Evolutionary conservation across 2,329 filamentous ascomycete genomes (phyloP), one percentile per base, ranked within the genome.

Genomic region (Zymoseptoria tritici): DNA sequence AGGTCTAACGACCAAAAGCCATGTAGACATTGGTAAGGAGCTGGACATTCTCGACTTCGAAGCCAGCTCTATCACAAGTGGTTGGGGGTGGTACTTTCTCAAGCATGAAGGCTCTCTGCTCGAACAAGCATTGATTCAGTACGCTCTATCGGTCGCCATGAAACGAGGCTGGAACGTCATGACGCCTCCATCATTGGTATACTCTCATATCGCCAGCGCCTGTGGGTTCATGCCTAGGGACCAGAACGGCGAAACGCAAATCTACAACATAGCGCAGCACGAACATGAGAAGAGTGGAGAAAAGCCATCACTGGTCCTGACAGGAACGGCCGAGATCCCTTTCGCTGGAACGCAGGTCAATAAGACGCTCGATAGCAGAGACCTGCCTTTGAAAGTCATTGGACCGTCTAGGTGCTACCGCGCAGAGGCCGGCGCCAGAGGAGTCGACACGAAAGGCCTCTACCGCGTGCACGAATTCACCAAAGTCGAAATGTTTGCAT

Each of bases 391-490:
- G 49, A 93, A 91, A 73, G 80, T 87, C 19, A 90, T 95, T 2
- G 94, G 90, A 16, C 85, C 89, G 1, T 96, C 90, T 59, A 83
- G 94, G n/a, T 96, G 92, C 79, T 99, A 95, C 76, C 88, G 94
- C 56, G 94, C 94, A 52, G 94, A 99, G 77, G 94, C 94, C 0
- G 94, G 94, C 31, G 90, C 91, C 0, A 83, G 93, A 49, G 94
- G 94, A 29, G 86, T 88, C 22, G 90, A 94, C 67, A 96, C 92
- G 1, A 97, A 96, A 76, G 94, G 94, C 4, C 79, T 99, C 1
- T 99, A 97, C 76, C 88, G 94, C 26, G 94, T 99, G 3, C 94
- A 99, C 76, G 94, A 99, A 76, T 99, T 99, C 76, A 96, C 91
- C 26, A 99, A 99, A 74, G 93, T 99, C 0, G 94, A 99, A 75